Base-by-base conservation (phyloP, 305 asterid genomes). In the Rubia peregrina region DNA sequence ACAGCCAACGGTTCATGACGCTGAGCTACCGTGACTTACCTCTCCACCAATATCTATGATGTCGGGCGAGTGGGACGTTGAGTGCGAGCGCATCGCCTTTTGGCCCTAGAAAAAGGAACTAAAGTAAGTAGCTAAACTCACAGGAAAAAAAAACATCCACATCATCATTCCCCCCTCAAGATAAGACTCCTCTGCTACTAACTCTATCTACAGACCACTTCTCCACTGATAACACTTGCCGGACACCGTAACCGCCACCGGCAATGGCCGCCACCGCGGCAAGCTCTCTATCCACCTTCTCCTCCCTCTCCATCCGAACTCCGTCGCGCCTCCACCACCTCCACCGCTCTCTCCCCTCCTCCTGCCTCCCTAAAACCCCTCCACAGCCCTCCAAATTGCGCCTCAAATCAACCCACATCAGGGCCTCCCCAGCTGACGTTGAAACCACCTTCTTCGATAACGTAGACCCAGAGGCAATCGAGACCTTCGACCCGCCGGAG, bases 401-500 rank as follows among this genome's bases (percentile, higher is more conserved):
- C 75, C 78, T 64, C 56, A 71, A 74, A 64, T 65, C 68, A 70
- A 62, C 79, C 12, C 80, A 83, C 21, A 59, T 81, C 11, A 80
- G 30, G 62, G 79, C 74, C 75, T 76, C 67, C 51, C 24, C 88
- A 38, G 40, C 76, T 59, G 92, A 84, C 75, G 36, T 33, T 0
- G 91, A 83, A 2, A 90, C 92, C 10, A 69, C 72, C 1, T 82
- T 73, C 80, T 78, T 83, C 77, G 89, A 86, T 7, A 73, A 51
- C 67, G 75, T 53, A 0, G 97, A 90, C 48, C 88, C 90, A 13
- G 93, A 86, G 11, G 89, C 76, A 65, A 67, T 74, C 63, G 73
- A 74, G 71, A 68, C 84, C 3, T 92, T 85, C 74, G 75, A 79
- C 75, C 96, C 97, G 0, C 95, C 93, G 0, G 88, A 84, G 43